phyloP scores from a whole-genome alignment of 2,329 filamentous ascomycete genomes.

The Coniochaeta hoffmannii region DNA sequence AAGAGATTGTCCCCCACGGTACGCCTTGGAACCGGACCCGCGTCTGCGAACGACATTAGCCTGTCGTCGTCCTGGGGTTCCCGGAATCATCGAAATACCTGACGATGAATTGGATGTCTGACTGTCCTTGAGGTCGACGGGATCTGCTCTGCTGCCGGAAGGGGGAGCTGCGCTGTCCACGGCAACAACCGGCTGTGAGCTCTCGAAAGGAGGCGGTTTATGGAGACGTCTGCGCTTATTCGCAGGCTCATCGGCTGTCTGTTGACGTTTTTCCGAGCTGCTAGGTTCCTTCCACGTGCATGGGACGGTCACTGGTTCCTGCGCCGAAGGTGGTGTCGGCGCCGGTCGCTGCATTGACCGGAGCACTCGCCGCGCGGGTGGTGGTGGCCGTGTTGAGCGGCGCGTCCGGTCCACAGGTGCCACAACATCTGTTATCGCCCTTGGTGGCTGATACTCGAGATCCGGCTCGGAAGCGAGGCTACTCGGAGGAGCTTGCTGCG shows the following conservation, averaged over 20 bases:
- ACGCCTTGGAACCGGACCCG: neutral
- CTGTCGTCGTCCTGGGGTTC: neutral
- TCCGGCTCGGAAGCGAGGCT: constrained; percentile 11
- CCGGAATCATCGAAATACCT: neutral
- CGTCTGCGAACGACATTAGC: neutral
- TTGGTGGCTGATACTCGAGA: constrained; percentile 12
- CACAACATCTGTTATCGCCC: constrained; percentile 9
- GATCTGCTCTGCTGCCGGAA: neutral
- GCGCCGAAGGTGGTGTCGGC: constrained; percentile 19
- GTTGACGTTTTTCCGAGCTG: constrained; percentile 2
- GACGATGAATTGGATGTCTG: neutral
- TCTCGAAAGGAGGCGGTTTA: constrained; percentile 7
- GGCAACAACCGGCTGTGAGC: neutral
- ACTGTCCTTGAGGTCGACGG: neutral
- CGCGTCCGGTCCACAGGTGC: constrained; percentile 4
- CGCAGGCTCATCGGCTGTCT: neutral
- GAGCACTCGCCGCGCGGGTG: constrained; percentile 4
- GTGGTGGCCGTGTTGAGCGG: neutral
- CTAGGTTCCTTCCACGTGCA: constrained; percentile 8
- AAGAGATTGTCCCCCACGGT: neutral
- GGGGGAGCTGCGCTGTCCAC: neutral
- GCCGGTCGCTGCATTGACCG: constrained; percentile 3
- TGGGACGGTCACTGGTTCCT: constrained; percentile 13
- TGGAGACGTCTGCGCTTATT: constrained; percentile 9
- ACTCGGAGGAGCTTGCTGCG: constrained; percentile 7